These are phyloP conservation scores for Silybum marianum DNA, from an alignment of 129 eudicot genomes.

Conservation along the genomic window DNA sequence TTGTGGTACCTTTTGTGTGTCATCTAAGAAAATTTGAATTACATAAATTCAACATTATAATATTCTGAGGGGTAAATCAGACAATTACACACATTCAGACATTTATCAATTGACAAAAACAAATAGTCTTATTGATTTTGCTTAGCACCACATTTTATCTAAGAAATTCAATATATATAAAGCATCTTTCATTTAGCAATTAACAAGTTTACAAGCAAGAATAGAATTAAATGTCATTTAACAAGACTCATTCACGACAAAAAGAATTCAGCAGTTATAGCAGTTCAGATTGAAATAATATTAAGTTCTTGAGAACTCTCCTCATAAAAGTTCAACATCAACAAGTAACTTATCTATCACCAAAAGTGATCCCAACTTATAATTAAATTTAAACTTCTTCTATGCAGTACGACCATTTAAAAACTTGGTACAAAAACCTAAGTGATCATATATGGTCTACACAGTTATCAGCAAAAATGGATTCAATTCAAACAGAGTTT, in stretches of 20 bases:
- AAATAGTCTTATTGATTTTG: background rate
- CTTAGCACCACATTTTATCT: background rate
- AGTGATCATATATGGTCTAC: background rate
- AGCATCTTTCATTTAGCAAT: no score
- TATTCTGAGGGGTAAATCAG: background rate
- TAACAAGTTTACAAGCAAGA: no score
- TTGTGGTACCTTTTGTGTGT: background rate
- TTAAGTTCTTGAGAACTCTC: slow-evolving; percentile 5
- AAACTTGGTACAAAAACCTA: slow-evolving; percentile 24
- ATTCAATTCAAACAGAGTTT: background rate
- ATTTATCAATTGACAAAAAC: background rate
- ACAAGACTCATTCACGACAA: slow-evolving; percentile 10
- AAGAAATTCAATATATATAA: no score
- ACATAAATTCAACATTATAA: background rate
- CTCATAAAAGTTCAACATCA: slow-evolving; percentile 23
- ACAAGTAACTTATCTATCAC: slow-evolving; percentile 15
- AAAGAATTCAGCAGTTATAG: slow-evolving; percentile 2
- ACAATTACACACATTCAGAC: background rate
- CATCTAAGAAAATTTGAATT: background rate
- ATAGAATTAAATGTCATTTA: no score
- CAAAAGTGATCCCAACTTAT: slow-evolving; percentile 12
- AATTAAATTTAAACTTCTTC: background rate
- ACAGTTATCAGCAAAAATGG: background rate
- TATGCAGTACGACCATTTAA: slow-evolving; percentile 18
- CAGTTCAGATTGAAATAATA: slow-evolving; percentile 11